Evolutionary conservation across 2,329 filamentous ascomycete species (phyloP).

Genomic region (Lasiodiplodia sp.): DNA sequence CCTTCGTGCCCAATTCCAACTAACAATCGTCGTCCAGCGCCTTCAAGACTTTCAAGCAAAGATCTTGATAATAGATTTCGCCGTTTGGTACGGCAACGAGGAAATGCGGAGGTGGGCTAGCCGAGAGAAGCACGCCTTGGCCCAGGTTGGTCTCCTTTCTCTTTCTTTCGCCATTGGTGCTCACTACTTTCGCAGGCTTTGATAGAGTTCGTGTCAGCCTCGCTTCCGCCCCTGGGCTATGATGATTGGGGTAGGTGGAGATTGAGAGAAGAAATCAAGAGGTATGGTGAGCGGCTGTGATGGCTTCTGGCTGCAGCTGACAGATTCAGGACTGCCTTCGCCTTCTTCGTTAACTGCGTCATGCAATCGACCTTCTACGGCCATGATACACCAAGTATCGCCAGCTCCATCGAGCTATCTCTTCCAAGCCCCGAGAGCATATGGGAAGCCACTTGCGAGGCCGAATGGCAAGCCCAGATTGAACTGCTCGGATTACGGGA

Average conservation of each 20-base stretch:
- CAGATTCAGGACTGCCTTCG: conserved; percentile 12
- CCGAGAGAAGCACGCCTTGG: conserved; percentile 6
- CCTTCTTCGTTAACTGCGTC: conserved; percentile 17
- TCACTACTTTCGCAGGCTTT: not conserved
- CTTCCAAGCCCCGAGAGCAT: conserved; percentile 23
- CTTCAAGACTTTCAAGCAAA: conserved; percentile 19
- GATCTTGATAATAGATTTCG: conserved; percentile 26
- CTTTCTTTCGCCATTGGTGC: not conserved
- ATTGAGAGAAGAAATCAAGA: conserved; percentile 25
- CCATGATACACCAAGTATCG: not conserved
- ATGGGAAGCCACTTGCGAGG: conserved; percentile 23
- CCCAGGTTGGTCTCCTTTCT: conserved; percentile 2
- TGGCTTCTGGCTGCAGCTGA: not conserved
- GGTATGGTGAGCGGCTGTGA: not conserved
- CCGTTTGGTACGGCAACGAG: conserved; percentile 24
- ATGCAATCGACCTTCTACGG: conserved; percentile 12
- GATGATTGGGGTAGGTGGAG: conserved; percentile 20
- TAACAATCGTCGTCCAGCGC: not conserved
- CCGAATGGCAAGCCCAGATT: conserved; percentile 10
- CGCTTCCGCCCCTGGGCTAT: conserved; percentile 13
- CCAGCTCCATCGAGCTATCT: not conserved
- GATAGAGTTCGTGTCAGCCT: conserved; percentile 8
- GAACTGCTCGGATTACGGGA: not conserved
- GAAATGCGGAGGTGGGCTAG: conserved; percentile 14
- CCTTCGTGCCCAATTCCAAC: not conserved